phyloP scores from a whole-genome alignment of 345 rosid genomes.

The Mallotus nudiflorus region DNA sequence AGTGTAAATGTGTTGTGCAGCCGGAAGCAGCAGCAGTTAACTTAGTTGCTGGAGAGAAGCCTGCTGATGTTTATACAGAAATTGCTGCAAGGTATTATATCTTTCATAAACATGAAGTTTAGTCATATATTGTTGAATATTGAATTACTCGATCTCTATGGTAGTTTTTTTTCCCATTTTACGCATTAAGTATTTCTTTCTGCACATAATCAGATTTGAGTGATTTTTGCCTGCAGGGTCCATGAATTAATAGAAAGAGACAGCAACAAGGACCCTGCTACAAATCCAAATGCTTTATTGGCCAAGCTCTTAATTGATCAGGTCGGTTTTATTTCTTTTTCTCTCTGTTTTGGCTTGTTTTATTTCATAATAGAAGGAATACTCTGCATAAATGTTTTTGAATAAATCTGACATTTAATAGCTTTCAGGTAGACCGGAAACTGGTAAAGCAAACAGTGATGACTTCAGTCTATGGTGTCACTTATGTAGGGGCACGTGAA shows the following conservation, averaged over 20 bases:
- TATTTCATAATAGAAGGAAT: neutral
- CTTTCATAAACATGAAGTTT: neutral
- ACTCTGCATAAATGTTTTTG: conserved; percentile 3
- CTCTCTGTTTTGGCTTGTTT: conserved; percentile 2
- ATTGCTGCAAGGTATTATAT: conserved; percentile 75
- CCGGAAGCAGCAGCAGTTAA: conserved; percentile 97
- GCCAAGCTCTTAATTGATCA: conserved; percentile 81
- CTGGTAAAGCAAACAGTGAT: conserved; percentile 96
- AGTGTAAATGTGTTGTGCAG: conserved; percentile 43
- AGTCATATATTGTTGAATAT: neutral
- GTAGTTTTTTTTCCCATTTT: neutral
- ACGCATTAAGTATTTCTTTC: neutral
- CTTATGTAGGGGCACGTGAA: conserved; percentile 95
- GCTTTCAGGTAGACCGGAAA: conserved; percentile 87
- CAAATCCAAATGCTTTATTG: conserved; percentile 65
- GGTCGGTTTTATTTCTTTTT: conserved; percentile 43
- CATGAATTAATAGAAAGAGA: conserved; percentile 83
- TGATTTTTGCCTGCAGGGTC: conserved; percentile 52
- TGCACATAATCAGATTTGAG: conserved; percentile 13
- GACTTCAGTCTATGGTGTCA: conserved; percentile 99
- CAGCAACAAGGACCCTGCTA: conserved; percentile 71
- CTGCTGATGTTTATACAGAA: conserved; percentile 95
- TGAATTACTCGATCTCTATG: neutral
- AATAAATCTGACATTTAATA: conserved; percentile 21
- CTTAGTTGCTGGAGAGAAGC: conserved; percentile 75